Evolutionary conservation across 306 rosid genomes (phyloP).

Genomic region (Acacia melanoxylon): DNA sequence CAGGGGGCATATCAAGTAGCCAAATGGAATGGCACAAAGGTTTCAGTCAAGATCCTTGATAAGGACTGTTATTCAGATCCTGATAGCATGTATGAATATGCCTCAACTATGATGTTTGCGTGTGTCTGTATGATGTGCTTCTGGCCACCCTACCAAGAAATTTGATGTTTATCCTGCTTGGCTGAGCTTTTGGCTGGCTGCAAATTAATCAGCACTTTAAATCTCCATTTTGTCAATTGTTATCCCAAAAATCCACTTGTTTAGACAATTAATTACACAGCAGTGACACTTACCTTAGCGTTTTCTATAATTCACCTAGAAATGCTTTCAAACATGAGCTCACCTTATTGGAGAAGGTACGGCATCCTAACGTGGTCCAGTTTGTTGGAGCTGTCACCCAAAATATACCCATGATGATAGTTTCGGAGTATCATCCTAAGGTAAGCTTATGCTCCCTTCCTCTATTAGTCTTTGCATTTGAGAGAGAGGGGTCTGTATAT

Average conservation of each 20-base stretch:
- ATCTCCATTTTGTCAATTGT: constrained; percentile 28
- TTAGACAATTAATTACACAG: constrained; percentile 24
- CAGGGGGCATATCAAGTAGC: constrained; percentile 98
- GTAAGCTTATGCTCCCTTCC: constrained; percentile 50
- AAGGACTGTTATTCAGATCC: constrained; percentile 83
- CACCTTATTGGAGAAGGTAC: constrained; percentile 85
- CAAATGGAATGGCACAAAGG: constrained; percentile 99
- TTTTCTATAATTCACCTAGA: constrained; percentile 47
- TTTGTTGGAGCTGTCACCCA: constrained; percentile 99
- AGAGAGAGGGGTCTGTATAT: background rate
- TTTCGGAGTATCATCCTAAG: constrained; percentile 87
- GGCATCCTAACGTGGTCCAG: constrained; percentile 96
- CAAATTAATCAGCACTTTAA: constrained; percentile 24
- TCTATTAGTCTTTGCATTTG: constrained; percentile 13
- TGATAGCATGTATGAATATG: constrained; percentile 74
- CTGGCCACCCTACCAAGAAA: constrained; percentile 17
- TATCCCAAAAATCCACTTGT: constrained; percentile 11
- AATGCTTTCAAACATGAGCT: constrained; percentile 91
- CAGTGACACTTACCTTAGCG: constrained; percentile 19
- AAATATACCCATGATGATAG: constrained; percentile 98
- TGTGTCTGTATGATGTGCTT: constrained; percentile 29
- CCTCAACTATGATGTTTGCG: constrained; percentile 31
- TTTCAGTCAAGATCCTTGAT: constrained; percentile 88
- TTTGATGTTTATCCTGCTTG: constrained; percentile 19
- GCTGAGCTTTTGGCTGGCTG: constrained; percentile 18